A percentile compares a stretch with the other conserved stretches of the same genome.
Evolutionary conservation across 345 rosid genomes (phyloP).

Genomic region (Adansonia digitata): DNA sequence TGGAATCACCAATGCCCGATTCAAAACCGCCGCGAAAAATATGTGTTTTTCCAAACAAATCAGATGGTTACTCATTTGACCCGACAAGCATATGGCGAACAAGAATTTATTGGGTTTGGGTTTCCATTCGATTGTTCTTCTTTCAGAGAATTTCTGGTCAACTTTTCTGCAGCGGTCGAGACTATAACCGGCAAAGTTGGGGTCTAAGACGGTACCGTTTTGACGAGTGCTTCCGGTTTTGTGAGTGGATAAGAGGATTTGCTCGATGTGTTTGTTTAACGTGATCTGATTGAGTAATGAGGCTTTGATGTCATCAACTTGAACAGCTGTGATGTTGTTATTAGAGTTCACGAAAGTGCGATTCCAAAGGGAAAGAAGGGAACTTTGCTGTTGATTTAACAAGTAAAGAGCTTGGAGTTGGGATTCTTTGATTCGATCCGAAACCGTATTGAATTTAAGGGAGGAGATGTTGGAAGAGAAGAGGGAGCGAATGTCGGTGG

Average conservation of each 20-base stretch:
- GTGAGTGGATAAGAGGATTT: slow-evolving; percentile 57
- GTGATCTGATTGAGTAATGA: slow-evolving; percentile 57
- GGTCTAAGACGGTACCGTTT: slow-evolving; percentile 6
- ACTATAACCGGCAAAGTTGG: slow-evolving; percentile 14
- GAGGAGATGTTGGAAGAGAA: slow-evolving; percentile 38
- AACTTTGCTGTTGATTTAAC: slow-evolving; percentile 50
- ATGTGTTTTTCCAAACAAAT: slow-evolving; percentile 92
- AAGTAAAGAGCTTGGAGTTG: slow-evolving; percentile 67
- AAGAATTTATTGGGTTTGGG: slow-evolving; percentile 57
- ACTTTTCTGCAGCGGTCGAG: slow-evolving; percentile 41
- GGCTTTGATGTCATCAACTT: slow-evolving; percentile 37
- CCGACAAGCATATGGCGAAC: slow-evolving; percentile 72
- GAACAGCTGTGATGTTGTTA: slow-evolving; percentile 7
- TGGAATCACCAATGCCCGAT: slow-evolving; percentile 66
- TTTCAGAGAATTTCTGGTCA: slow-evolving; percentile 36
- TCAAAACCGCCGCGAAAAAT: slow-evolving; percentile 75
- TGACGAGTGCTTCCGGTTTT: slow-evolving; percentile 22
- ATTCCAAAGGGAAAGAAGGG: slow-evolving; percentile 51
- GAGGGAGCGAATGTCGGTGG: slow-evolving; percentile 38
- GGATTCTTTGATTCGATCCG: slow-evolving; percentile 54
- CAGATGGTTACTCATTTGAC: slow-evolving; percentile 95
- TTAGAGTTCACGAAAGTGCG: slow-evolving; percentile 24
- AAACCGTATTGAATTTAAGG: slow-evolving; percentile 25
- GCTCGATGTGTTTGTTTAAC: slow-evolving; percentile 60
- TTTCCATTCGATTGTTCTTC: slow-evolving; percentile 68